Evolutionary conservation across 305 asterid species (phyloP), one percentile per base, ranked within the genome.

Genomic region (Fraxinus baroniana): DNA sequence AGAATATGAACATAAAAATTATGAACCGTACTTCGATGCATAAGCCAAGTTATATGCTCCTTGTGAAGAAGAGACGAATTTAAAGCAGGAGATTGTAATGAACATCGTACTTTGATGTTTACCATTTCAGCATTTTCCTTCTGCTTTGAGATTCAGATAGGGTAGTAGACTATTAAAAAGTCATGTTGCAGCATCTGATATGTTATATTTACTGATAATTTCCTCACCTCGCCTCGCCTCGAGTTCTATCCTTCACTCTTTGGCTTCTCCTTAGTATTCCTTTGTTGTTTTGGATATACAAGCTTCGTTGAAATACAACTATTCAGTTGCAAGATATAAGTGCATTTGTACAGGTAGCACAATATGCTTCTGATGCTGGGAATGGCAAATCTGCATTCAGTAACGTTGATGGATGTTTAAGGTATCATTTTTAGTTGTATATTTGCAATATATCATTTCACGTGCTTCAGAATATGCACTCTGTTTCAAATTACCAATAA

Each of bases 321-420:
- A 9, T 24, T 64, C 73, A 24, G 35, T 64, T 24, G 35, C 35
- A 24, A 64, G 72, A 64, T 70, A 70, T 30, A 70, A 70, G 39
- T 71, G 57, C 44, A 37, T 9, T 60, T 71, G 81, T 82, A 81
- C 89, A 95, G 99, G 97, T 95, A 70, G 98, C 98, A 83, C 92
- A 94, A 79, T 95, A 95, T 86, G 99, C 99, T 81, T 87, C 93
- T 86, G 99, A 95, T 74, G 94, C 86, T 82, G 94, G 95, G 79
- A 90, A 95, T 57, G 97, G 94, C 72, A 87, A 90, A 86, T 87
- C 87, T 83, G 99, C 99, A 68, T 88, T 83, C 87, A 73, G 72
- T 77, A 88, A 89, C 81, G 98, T 95, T 84, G 98, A 95, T 87
- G 91, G 91, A 83, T 95, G 99, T 84, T 88, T 94, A 77, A 94